These are phyloP conservation scores for Zoysia japonica DNA, from an alignment of 176 grass and related monocot genomes.

Conservation along the genomic window DNA sequence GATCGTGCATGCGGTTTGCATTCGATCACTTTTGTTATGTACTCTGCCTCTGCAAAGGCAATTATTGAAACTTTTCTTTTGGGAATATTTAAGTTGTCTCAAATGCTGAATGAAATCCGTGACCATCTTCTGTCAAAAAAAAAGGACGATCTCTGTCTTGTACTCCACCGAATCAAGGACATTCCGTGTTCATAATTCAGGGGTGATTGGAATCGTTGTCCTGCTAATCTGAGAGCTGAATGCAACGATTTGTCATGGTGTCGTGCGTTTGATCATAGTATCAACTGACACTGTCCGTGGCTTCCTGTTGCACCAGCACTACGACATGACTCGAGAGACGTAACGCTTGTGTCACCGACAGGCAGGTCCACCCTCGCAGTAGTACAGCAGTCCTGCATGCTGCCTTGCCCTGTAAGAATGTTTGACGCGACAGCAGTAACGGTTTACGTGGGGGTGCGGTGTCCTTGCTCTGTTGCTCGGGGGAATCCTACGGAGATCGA, in stretches of 20 bases:
- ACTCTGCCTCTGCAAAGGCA: neutral
- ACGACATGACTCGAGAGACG: neutral
- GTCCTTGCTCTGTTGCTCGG: neutral
- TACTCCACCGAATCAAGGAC: neutral
- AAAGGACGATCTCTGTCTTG: neutral
- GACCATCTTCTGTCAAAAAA: too few relatives aligned
- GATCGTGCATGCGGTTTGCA: neutral
- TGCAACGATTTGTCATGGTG: neutral
- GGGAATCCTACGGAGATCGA: slow-evolving; percentile 24
- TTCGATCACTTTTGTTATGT: slow-evolving; percentile 23
- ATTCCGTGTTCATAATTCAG: neutral
- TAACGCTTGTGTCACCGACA: too few relatives aligned
- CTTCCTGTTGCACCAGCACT: neutral
- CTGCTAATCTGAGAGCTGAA: neutral
- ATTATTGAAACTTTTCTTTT: slow-evolving; percentile 17
- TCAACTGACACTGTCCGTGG: too few relatives aligned
- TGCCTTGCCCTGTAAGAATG: neutral
- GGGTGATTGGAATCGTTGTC: neutral
- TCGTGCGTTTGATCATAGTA: neutral
- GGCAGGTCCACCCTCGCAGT: neutral
- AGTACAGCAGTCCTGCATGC: neutral
- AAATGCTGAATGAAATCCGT: neutral
- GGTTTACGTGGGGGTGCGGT: neutral
- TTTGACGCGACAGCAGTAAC: neutral
- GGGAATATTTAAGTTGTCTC: neutral